Base-by-base conservation (phyloP, 768 basidiomycete genomes). In the Calocera viscosa region DNA sequence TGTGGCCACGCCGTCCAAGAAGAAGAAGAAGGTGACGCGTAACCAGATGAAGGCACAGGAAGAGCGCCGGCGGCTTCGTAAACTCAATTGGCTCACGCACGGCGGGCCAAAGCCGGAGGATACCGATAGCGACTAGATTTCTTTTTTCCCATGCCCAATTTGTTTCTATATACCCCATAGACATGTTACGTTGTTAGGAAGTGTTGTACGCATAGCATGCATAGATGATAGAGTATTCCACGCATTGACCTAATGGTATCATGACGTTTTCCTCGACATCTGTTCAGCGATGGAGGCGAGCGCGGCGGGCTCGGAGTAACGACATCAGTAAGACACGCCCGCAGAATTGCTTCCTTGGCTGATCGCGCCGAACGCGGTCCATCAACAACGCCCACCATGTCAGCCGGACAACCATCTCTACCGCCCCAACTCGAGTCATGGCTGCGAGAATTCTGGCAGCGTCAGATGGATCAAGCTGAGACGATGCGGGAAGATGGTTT, bases 21-120 rank as follows among this genome's bases (percentile, higher is more conserved):
- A 88, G 82, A 94, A 94, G 81, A 95, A 95, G 82, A 95, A 93
- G 79, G 40, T 81, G 75, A 91, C 90, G n/a, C 83, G 90, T 63
- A 93, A 93, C 77, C 90, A 95, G 75, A 28, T 88, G 69, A 97
- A 97, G 77, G 91, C 83, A 3, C 87, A 84, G 76, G 93, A 94
- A 75, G 94, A 94, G 76, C 82, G 94, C 68, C 82, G 90, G 74
- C 81, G 86, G 73, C 73, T 86, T 73, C 82, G 91, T 72, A 91
- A 92, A 79, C 74, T 94, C 68, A 79, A 83, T 66, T 95, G 93
- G 93, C 79, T 95, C 68, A 85, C 81, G 32, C 83, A 83, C 72
- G 93, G 93, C 65, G 93, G 93, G 2, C 82, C 84, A 49, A 88
- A 86, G 72, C 89, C 89, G 67, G 89, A 91, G 74, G 89, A 91